Base-by-base conservation (phyloP, 129 eudicot species). In the Chrysanthemum lavandulifolium region DNA sequence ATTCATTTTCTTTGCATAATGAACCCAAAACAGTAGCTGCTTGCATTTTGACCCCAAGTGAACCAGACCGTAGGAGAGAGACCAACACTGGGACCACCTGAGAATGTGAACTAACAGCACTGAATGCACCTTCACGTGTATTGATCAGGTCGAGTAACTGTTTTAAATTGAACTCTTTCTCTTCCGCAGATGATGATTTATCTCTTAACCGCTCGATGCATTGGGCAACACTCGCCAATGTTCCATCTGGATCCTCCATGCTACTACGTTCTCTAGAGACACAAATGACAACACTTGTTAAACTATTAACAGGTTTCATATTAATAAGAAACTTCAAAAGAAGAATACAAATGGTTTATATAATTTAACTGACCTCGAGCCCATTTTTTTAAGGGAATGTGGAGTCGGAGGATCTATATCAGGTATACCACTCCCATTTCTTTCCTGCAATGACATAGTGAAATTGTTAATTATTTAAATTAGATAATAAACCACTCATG, bases 211-310 rank as follows among this genome's bases (percentile, higher is more conserved):
- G 95, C 88, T 95, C 99, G 70, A 95, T 91, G 86, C 96, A 95
- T 75, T 90, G 99, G 33, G 99, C 99, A 83, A 95, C 99, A 84
- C 88, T 95, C 60, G 97, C 91, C 74, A 95, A 78, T 80, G 99
- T 91, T 71, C 99, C 99, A 75, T 95, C 99, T 65, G 95, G 96
- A 75, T 95, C 99, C 79, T 95, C 99, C 99, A 95, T 88, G 90
- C 85, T 91, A 65, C 81, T 81, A 57, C 78, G 88, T 77, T 95
- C 97, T 80, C 99, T 95, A 84, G 69, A 81, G 40, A 61, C 23
- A 73, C 52, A 76, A 58, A 48, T 31, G 15, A 59, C 11, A 33
- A 49, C 18, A 53, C 14, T 25, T 57, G 58, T 69, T 53, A 65
- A 21, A 45, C n/a, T 23, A 75, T 49, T 36, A 57, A 53, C 21